phyloP scores from a whole-genome alignment of 1,284 basidiomycete species.

The Afroboletus lepidellus region DNA sequence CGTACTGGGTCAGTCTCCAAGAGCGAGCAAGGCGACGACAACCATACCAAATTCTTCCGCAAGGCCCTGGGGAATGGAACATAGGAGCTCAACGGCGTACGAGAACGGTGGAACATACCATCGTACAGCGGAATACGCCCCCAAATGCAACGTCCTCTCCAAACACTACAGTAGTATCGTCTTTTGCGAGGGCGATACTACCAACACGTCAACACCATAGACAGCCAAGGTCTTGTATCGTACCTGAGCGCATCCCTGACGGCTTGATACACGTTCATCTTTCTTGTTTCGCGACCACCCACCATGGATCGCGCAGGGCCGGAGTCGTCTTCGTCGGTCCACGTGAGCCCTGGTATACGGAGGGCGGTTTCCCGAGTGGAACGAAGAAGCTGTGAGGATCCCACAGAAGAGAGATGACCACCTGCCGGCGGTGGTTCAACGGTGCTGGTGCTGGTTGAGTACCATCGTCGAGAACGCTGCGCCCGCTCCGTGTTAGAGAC shows the following conservation, averaged over 20 bases:
- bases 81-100: slow-evolving; percentile 1
- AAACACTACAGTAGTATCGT: slow-evolving; percentile 86
- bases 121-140: slow-evolving; percentile 88
- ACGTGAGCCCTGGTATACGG: slow-evolving; percentile 68
- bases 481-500: slow-evolving; percentile 3
- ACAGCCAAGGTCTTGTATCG: slow-evolving; percentile 9
- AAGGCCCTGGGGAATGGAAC: slow-evolving; percentile 57
- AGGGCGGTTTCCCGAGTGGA: slow-evolving; percentile 67
- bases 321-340: slow-evolving; percentile 60
- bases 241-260: slow-evolving; percentile 87
- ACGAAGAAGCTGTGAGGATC: slow-evolving; percentile 61
- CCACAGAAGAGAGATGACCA: slow-evolving; percentile 68
- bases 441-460: slow-evolving; percentile 35
- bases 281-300: slow-evolving; percentile 80
- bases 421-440: slow-evolving; percentile 67
- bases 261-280: slow-evolving; percentile 90
- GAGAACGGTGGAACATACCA: slow-evolving; percentile 45
- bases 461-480: slow-evolving; percentile 36
- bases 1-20: slow-evolving; percentile 2
- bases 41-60: slow-evolving; percentile 85
- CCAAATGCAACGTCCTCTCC: slow-evolving; percentile 95
- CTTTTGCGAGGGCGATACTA: slow-evolving; percentile 80
- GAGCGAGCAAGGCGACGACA: background rate
- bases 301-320: slow-evolving; percentile 48
- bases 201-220: slow-evolving; percentile 2